Evolutionary conservation across 163 green algal genomes (phyloP).

Genomic region (Prototheca wickerhamii): DNA sequence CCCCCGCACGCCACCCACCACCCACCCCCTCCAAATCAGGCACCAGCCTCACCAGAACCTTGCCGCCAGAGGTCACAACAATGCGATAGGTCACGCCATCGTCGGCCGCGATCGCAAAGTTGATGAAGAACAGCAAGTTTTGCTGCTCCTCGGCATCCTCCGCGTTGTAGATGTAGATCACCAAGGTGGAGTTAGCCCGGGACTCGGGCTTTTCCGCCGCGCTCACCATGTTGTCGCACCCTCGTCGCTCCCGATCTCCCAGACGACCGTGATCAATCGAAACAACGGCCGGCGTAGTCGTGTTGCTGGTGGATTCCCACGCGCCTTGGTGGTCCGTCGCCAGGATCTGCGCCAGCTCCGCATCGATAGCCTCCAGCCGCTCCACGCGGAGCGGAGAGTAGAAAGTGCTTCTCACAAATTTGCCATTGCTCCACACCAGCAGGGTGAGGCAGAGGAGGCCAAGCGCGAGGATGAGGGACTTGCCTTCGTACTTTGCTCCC

Average conservation of each 20-base stretch:
- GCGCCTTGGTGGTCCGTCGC: background rate
- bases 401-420: background rate
- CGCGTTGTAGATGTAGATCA: conserved; percentile 31
- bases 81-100: conserved; percentile 20
- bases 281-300: no score
- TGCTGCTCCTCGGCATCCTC: conserved; percentile 19
- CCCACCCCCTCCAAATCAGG: background rate
- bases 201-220: background rate
- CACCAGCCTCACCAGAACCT: conserved; percentile 16
- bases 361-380: background rate
- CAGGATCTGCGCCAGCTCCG: background rate
- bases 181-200: conserved; percentile 14
- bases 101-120: conserved; percentile 12
- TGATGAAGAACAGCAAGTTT: conserved; percentile 28
- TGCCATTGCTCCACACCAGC: background rate
- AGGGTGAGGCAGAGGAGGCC: no score
- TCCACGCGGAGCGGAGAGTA: background rate
- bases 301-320: background rate
- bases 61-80: conserved; percentile 10
- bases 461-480: no score
- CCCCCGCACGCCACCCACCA: no score
- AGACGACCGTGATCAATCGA: background rate
- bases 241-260: background rate
- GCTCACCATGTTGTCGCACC: background rate
- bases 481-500: no score